These are phyloP conservation scores for Kluyveromyces wickerhamii DNA, from an alignment of 805 yeast genomes.

Conservation along the genomic window DNA sequence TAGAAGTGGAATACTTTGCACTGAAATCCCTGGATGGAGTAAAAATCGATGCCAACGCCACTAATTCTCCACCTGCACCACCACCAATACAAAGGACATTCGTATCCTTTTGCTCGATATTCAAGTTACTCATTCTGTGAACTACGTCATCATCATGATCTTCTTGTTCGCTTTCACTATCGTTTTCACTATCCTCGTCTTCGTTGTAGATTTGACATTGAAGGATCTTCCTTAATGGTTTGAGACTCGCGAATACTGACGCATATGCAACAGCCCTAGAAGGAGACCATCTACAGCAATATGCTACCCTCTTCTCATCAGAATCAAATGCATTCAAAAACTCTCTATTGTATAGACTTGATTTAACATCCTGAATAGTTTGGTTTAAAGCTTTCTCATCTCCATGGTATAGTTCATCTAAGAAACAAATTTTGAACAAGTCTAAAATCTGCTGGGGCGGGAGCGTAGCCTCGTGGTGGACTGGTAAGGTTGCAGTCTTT, in stretches of 20 bases:
- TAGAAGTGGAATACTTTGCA: constrained; percentile 12
- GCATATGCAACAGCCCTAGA: constrained; percentile 70
- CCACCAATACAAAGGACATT: constrained; percentile 69
- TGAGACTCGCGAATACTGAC: constrained; percentile 51
- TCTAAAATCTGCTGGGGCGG: constrained; percentile 28
- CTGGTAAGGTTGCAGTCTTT: constrained; percentile 16
- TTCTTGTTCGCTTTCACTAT: constrained; percentile 20
- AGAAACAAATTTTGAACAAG: constrained; percentile 23
- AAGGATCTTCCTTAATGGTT: constrained; percentile 34
- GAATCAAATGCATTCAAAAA: constrained; percentile 61
- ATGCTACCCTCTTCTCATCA: constrained; percentile 61
- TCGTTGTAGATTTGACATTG: constrained; percentile 2
- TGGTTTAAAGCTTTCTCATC: constrained; percentile 13
- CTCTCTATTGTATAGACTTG: constrained; percentile 60
- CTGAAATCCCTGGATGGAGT: constrained; percentile 27
- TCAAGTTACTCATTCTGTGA: not conserved
- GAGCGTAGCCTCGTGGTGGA: constrained; percentile 17
- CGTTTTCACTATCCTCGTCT: constrained; percentile 15
- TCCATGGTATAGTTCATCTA: constrained; percentile 19
- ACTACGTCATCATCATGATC: constrained; percentile 11
- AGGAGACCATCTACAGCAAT: constrained; percentile 81
- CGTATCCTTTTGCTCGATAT: constrained; percentile 11
- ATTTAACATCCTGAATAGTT: constrained; percentile 59
- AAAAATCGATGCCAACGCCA: constrained; percentile 52
- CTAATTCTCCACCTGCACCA: constrained; percentile 82